Evolutionary conservation across 169 alveolate species (phyloP).

Genomic region (Plasmodium coatneyi): DNA sequence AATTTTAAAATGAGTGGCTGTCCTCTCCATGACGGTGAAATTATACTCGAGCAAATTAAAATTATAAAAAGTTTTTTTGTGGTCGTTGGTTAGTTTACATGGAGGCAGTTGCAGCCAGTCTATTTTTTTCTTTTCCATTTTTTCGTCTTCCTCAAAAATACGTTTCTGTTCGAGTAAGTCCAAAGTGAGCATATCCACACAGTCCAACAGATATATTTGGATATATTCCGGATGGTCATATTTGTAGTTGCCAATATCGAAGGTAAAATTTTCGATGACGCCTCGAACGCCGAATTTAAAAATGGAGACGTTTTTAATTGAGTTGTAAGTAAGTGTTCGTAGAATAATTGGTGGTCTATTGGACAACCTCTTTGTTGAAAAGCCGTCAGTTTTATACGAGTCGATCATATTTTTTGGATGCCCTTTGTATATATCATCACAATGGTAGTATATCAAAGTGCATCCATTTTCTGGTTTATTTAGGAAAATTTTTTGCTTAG

Average conservation of each 20-base stretch:
- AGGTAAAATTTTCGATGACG: slow-evolving; percentile 57
- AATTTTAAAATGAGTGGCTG: slow-evolving; percentile 65
- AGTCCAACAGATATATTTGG: slow-evolving; percentile 52
- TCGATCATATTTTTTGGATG: slow-evolving; percentile 62
- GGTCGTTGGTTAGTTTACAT: slow-evolving; percentile 21
- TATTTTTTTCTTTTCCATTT: slow-evolving; percentile 44
- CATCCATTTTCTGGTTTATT: slow-evolving; percentile 75
- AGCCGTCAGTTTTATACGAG: slow-evolving; percentile 51
- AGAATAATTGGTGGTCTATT: slow-evolving; percentile 69
- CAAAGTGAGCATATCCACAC: slow-evolving; percentile 63
- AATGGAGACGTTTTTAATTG: slow-evolving; percentile 37
- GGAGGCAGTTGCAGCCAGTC: slow-evolving; percentile 61
- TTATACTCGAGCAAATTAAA: slow-evolving; percentile 54
- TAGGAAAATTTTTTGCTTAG: slow-evolving; percentile 66
- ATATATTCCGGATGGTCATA: slow-evolving; percentile 60
- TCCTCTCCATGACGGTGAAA: slow-evolving; percentile 43
- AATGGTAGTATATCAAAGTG: slow-evolving; percentile 50
- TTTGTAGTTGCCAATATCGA: slow-evolving; percentile 63
- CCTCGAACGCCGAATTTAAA: slow-evolving; percentile 74
- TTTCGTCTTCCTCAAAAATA: slow-evolving; percentile 73
- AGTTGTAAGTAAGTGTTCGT: slow-evolving; percentile 49
- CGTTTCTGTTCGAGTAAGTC: slow-evolving; percentile 59
- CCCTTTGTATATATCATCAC: slow-evolving; percentile 65
- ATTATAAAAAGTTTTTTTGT: slow-evolving; percentile 56
- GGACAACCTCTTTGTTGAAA: slow-evolving; percentile 51